Evolutionary conservation across 83 land plant species (phyloP), one percentile per base, ranked within the genome.

Genomic region (Thuja plicata): DNA sequence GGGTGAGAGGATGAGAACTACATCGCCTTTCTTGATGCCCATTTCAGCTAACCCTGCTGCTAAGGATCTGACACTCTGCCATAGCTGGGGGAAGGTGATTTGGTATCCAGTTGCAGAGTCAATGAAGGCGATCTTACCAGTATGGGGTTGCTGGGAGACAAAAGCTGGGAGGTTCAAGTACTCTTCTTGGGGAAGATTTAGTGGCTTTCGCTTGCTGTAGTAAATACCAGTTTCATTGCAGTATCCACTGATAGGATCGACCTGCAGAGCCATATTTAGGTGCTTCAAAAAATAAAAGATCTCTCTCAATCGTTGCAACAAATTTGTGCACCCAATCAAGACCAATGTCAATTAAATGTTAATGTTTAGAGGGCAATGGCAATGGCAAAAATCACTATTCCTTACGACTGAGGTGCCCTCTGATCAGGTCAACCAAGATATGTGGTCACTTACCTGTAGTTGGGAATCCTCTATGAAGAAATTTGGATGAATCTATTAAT

Each of bases 1-100:
- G 2, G 88, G 85, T 3, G 86, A 84, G 70, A 91, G 91, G 76
- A 89, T 7, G 41, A 91, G 74, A 34, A 91, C 74, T 24, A 89
- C 85, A 35, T 91, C 88, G 83, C 89, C 89, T 46, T 89, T 86
- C 34, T 45, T 48, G 86, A 91, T 48, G 16, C 84, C 88, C n/a
- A 89, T 41, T 38, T 34, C 15, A 0, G 74, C n/a, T 13, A 91
- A 80, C 21, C 88, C 91, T 13, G 55, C 86, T 17, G 91, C 90
- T 21, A 90, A 46, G n/a, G 90, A 57, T 32, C 45, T 55, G 8
- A 88, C 79, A 21, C 41, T 70, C 13, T 27, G 48, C 55, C 76
- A 84, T 37, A 90, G 74, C 5, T 83, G 60, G 45, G 78, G 41
- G 46, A 57, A 90, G 19, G 79, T 81, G 41, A 90, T 27, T 45